Conservation (phyloP, 495 filamentous ascomycete genomes). For the Stereocaulon alpinum region DNA sequence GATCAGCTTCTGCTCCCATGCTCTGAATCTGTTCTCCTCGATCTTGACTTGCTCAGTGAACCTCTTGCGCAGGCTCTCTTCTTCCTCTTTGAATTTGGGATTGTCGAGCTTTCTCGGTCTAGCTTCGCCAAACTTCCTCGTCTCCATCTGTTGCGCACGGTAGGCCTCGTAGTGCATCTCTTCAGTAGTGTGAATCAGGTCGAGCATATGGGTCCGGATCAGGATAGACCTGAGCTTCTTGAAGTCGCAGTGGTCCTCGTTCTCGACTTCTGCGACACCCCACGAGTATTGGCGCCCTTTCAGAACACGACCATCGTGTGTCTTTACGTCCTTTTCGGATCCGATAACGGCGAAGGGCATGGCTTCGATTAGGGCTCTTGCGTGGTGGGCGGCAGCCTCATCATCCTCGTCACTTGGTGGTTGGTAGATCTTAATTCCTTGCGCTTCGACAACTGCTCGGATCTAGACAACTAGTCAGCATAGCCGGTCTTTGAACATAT, state of each 20-base stretch:
- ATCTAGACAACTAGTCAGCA: conserved; percentile 49
- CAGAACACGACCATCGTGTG: conserved; percentile 78
- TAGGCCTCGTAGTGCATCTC: conserved; percentile 99
- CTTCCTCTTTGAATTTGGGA: conserved; percentile 99
- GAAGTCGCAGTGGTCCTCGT: conserved; percentile 99
- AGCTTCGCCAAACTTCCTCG: conserved; percentile 96
- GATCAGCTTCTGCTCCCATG: conserved; percentile 99
- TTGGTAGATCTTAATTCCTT: conserved; percentile 98
- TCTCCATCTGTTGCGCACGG: conserved; percentile 99
- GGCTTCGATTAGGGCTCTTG: conserved; percentile 82
- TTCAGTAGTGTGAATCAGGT: conserved; percentile 98
- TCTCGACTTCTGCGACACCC: conserved; percentile 99
- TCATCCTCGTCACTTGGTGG: conserved; percentile 97
- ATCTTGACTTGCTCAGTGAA: conserved; percentile 99
- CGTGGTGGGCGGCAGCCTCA: conserved; percentile 87
- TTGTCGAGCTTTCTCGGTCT: conserved; percentile 96
- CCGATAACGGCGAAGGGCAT: conserved; percentile 99
- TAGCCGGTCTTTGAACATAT: background rate
- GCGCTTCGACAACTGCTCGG: conserved; percentile 87
- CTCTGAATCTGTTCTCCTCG: conserved; percentile 94
- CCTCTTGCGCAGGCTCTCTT: conserved; percentile 92
- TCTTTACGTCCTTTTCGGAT: conserved; percentile 98
- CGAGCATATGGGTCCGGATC: conserved; percentile 99
- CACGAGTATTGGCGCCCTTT: conserved; percentile 98
- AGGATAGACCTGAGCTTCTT: conserved; percentile 99